Evolutionary conservation across 371 early-diverging fungal species (phyloP), one percentile per base, ranked within the genome.

Genomic region (Capillidium heterosporum): DNA sequence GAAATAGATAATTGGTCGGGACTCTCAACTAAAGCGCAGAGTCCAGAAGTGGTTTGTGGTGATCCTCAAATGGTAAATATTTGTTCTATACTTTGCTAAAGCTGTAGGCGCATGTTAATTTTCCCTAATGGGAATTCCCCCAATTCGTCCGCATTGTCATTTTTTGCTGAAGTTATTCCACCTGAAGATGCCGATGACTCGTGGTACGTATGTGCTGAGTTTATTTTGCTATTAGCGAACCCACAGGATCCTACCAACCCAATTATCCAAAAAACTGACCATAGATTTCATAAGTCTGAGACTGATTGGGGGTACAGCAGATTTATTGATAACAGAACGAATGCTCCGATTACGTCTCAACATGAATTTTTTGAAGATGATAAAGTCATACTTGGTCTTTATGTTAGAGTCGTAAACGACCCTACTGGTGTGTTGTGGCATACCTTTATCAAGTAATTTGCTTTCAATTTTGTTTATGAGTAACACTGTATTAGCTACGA

Each of bases 231-330:
- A 4, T 72, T 92, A 60, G 80, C 82, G 31, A 87, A 93, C 68
- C 75, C 80, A 0, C 70, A 77, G 29, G 82, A 89, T 57, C 76
- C 85, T n/a, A 73, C 73, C n/a, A 59, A 72, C 23, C 77, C 74
- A 69, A 69, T 66, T 52, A 57, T 67, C 10, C 80, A 76, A 61
- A 61, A 86, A 60, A 83, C 93, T 11, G 73, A 78, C 44, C 94
- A 94, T 67, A 77, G 97, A 53, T 96, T 87, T 65, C 75, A 72
- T 27, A 69, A 77, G 1, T 81, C 78, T 2, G 91, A 91, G 63
- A 67, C 85, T 0, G 97, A 96, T 68, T 95, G 95, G 95, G 95
- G 95, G 0, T 96, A 95, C 66, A 89, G 87, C 44, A 77, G 76
- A 52, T 82, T 89, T 57, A 63, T 76, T 31, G 82, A 85, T 23